Evolutionary conservation across 2,329 filamentous ascomycete genomes (phyloP).

Genomic region (Paecilomyces variotii): DNA sequence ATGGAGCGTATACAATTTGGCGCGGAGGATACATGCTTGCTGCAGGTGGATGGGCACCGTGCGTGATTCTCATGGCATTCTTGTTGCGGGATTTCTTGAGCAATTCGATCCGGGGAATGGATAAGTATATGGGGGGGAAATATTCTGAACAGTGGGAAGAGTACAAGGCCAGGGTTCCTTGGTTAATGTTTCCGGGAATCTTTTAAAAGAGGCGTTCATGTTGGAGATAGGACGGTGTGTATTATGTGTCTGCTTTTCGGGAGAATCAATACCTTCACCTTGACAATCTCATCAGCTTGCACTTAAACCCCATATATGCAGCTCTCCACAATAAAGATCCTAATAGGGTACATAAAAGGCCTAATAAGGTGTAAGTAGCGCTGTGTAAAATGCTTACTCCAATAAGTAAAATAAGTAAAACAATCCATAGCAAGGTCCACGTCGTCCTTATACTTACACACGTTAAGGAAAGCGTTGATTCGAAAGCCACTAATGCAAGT

Average conservation of each 20-base stretch:
- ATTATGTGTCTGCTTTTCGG: not conserved
- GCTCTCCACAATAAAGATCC: too few relatives aligned
- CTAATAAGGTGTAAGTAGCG: too few relatives aligned
- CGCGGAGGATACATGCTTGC: conserved; percentile 42
- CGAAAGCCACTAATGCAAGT: too few relatives aligned
- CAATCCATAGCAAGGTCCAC: too few relatives aligned
- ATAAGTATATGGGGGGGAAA: conserved; percentile 41
- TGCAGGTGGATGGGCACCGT: conserved; percentile 41
- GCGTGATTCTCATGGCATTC: conserved; percentile 31
- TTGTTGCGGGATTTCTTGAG: conserved; percentile 40
- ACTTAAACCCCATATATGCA: too few relatives aligned
- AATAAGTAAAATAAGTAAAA: too few relatives aligned
- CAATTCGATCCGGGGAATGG: conserved; percentile 40
- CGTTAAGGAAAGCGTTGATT: too few relatives aligned
- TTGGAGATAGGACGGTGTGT: not conserved
- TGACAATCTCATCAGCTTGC: too few relatives aligned
- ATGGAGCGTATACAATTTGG: conserved; percentile 47
- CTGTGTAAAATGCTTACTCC: too few relatives aligned
- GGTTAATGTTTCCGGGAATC: not conserved
- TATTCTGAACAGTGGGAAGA: not conserved
- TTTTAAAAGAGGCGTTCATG: not conserved
- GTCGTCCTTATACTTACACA: too few relatives aligned
- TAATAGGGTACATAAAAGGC: too few relatives aligned
- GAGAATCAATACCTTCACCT: too few relatives aligned
- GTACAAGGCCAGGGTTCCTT: not conserved